These are phyloP conservation scores for Paramecium tetraurelia DNA, from an alignment of 73 alveolate genomes.

Conservation along the genomic window DNA sequence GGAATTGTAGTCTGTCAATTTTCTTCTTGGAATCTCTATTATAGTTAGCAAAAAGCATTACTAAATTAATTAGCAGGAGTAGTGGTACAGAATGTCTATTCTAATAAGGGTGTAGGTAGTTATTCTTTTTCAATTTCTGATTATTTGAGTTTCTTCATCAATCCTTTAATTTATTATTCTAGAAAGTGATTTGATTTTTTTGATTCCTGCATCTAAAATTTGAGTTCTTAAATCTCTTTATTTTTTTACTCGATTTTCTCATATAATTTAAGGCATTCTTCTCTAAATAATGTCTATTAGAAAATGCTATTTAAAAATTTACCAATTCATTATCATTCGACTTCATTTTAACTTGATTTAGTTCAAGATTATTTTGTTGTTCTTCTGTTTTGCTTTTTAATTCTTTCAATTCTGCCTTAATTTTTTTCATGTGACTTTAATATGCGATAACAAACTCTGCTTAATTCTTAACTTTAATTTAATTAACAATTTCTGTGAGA, in stretches of 20 bases:
- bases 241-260: slow-evolving; percentile 31
- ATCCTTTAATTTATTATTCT: slow-evolving; percentile 30
- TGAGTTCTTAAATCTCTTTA: neutral
- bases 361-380: neutral
- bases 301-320: neutral
- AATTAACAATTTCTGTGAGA: neutral
- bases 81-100: slow-evolving; percentile 30
- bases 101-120: neutral
- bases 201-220: neutral
- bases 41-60: neutral
- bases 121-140: neutral
- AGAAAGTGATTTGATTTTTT: neutral
- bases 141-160: slow-evolving; percentile 10
- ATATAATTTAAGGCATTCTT: slow-evolving; percentile 42
- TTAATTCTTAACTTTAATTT: neutral
- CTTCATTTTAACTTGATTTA: neutral
- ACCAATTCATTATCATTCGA: slow-evolving; percentile 28
- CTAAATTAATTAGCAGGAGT: neutral
- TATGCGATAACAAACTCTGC: slow-evolving; percentile 47
- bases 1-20: neutral
- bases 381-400: slow-evolving; percentile 26
- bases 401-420: slow-evolving; percentile 35
- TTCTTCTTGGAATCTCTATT: neutral
- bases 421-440: slow-evolving; percentile 44
- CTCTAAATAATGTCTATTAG: slow-evolving; percentile 9